phyloP scores from a whole-genome alignment of 1,284 basidiomycete genomes.

The Athelia psychrophila region DNA sequence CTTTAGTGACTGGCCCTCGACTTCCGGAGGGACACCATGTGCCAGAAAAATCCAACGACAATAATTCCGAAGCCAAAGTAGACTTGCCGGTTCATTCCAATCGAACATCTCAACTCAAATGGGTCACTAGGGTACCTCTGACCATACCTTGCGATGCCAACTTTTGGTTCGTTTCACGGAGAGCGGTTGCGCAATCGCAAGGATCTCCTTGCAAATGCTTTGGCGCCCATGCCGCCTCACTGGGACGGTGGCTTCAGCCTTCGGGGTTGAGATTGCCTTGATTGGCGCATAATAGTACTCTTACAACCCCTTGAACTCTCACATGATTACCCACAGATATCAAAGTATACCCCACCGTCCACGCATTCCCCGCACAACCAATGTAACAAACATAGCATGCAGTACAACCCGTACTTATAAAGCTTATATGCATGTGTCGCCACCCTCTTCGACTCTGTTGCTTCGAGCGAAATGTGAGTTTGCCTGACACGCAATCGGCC shows the following conservation, averaged over 20 bases:
- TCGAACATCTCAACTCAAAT: constrained; percentile 52
- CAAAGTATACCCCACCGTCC: too few species aligned
- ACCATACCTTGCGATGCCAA: constrained; percentile 47
- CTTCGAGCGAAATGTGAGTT: too few species aligned
- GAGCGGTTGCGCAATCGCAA: constrained; percentile 69
- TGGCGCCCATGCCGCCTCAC: constrained; percentile 28
- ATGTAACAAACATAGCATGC: too few species aligned
- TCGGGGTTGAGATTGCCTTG: neutral
- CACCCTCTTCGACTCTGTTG: too few species aligned
- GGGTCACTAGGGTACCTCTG: constrained; percentile 43
- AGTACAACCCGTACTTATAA: too few species aligned
- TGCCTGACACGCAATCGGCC: too few species aligned
- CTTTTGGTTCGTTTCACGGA: constrained; percentile 73
- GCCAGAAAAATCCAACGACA: constrained; percentile 74
- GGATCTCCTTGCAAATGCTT: constrained; percentile 59
- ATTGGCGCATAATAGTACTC: neutral
- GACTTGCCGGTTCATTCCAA: constrained; percentile 54
- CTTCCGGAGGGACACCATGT: constrained; percentile 50
- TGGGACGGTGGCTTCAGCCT: constrained; percentile 15
- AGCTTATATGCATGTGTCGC: too few species aligned
- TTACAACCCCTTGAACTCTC: too few species aligned
- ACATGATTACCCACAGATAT: too few species aligned
- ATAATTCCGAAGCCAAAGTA: constrained; percentile 77
- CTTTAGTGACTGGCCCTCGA: constrained; percentile 42
- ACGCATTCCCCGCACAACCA: too few species aligned